Evolutionary conservation across 2,329 filamentous ascomycete species (phyloP).

Genomic region (Mycosphaerelloides madeirae): DNA sequence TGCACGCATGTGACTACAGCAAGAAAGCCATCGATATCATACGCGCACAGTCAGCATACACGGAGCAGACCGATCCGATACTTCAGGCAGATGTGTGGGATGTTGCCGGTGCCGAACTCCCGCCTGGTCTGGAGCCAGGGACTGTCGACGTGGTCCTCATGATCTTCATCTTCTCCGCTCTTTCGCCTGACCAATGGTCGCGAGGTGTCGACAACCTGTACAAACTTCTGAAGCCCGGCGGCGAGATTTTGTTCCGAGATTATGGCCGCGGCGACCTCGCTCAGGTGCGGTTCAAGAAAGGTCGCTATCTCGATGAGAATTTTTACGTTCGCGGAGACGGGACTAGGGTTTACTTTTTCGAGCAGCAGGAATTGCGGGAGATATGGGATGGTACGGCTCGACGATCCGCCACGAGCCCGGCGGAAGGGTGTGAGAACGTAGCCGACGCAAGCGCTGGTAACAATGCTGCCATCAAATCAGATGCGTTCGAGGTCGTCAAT

Average conservation of each 20-base stretch:
- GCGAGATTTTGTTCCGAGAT: conserved; percentile 91
- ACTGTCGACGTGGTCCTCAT: conserved; percentile 87
- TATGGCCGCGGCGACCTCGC: conserved; percentile 94
- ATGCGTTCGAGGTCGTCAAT: conserved; percentile 62
- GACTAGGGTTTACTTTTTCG: conserved; percentile 96
- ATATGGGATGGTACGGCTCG: conserved; percentile 63
- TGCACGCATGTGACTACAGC: conserved; percentile 95
- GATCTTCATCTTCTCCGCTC: conserved; percentile 95
- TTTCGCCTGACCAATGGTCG: conserved; percentile 79
- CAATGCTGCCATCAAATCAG: conserved; percentile 7
- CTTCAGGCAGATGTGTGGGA: conserved; percentile 97
- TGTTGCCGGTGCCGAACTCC: conserved; percentile 63
- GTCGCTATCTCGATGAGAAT: conserved; percentile 88
- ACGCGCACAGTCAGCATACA: conserved; percentile 71
- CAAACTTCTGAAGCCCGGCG: conserved; percentile 80
- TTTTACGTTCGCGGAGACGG: conserved; percentile 96
- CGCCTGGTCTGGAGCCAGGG: conserved; percentile 69
- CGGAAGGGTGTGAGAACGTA: conserved; percentile 23
- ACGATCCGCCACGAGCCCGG: conserved; percentile 6
- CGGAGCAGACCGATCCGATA: conserved; percentile 42
- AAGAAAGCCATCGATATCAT: conserved; percentile 94
- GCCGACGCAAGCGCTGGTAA: conserved; percentile 20
- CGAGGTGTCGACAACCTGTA: conserved; percentile 77
- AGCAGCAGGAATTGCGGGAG: conserved; percentile 69
- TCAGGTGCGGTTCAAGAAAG: conserved; percentile 95